A percentile compares a stretch with the other conserved stretches of the same genome.
Evolutionary conservation across 169 alveolate species (phyloP).

Genomic region (Toxoplasma gondii): DNA sequence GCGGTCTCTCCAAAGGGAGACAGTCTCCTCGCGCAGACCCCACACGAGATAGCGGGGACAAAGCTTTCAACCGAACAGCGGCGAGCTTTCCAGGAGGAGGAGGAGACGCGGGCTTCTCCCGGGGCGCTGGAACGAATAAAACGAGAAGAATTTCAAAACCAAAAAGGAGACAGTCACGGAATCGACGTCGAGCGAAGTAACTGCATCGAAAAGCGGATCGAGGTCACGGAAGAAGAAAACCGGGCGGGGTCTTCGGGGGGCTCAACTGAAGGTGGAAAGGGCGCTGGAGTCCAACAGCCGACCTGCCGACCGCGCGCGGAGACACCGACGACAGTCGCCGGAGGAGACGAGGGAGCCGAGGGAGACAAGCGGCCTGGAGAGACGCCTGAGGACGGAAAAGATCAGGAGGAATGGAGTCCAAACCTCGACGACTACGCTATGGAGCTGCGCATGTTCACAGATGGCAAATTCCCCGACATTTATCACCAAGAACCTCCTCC

Average conservation of each 20-base stretch:
- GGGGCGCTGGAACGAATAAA: no score
- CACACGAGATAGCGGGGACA: not conserved
- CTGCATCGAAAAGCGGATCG: no score
- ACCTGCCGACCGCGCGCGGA: not conserved
- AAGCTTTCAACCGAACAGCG: not conserved
- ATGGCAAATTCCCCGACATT: conserved; percentile 49
- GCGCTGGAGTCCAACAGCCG: not conserved
- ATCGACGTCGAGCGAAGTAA: no score
- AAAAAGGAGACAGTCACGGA: no score
- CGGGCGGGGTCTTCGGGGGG: not conserved
- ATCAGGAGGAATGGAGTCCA: not conserved
- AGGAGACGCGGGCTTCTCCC: no score
- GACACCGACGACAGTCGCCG: not conserved
- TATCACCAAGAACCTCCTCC: conserved; percentile 41
- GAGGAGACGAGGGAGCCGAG: not conserved
- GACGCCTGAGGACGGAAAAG: not conserved
- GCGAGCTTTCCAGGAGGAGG: no score
- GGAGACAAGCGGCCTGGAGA: not conserved
- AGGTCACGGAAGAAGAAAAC: no score
- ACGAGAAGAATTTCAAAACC: no score
- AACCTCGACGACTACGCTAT: conserved; percentile 37
- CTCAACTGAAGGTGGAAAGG: not conserved
- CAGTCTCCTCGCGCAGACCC: not conserved
- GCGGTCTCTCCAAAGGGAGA: not conserved
- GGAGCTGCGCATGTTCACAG: conserved; percentile 56